Evolutionary conservation across 2,329 filamentous ascomycete species (phyloP), one percentile per base, ranked within the genome.

Genomic region (Aspergillus phoenicis): DNA sequence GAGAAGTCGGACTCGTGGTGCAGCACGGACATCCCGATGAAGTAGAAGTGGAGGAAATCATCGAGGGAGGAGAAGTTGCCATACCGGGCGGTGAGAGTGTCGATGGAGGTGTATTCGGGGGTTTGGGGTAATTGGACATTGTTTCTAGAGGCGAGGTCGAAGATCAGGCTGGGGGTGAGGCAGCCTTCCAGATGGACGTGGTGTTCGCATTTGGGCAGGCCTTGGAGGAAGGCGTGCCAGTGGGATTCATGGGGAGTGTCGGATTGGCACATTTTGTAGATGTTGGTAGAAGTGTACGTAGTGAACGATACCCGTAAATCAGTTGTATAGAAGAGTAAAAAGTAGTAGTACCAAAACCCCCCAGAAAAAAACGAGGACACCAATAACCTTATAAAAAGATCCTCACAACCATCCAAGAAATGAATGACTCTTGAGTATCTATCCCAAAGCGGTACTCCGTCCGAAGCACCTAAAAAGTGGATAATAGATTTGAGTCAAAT

Each of bases 131-230:
- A 82, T 2, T 79, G 41, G 67, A 93, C 84, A 58, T 80, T 80
- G 81, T 94, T 92, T 70, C 85, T 85, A 38, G 78, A 72, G 5
- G 91, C 88, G 5, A 94, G 85, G 30, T 80, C 71, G 79, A 93
- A 93, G 63, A 93, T 85, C 41, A 92, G 81, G 58, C 82, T 78
- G 1, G 90, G 89, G 43, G 87, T 87, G 39, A 94, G 82, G 11
- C 89, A 88, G 58, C 91, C 91, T 76, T 93, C 90, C 36, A 94
- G 82, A 73, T 94, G 91, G 57, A 93, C 84, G 77, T 93, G 91
- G 71, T 93, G 90, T 74, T 94, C 91, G 77, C 88, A 91, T 80
- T 93, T 93, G 64, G 90, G 90, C 30, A 93, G 83, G 33, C 83
- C 82, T 55, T 79, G 76, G 39, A 93, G 82, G 72, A 91, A 87